Percentiles rank a stretch among this genome's conserved stretches.
These are phyloP conservation scores for Citrullus amarus DNA, from an alignment of 306 rosid genomes.

Conservation along the genomic window DNA sequence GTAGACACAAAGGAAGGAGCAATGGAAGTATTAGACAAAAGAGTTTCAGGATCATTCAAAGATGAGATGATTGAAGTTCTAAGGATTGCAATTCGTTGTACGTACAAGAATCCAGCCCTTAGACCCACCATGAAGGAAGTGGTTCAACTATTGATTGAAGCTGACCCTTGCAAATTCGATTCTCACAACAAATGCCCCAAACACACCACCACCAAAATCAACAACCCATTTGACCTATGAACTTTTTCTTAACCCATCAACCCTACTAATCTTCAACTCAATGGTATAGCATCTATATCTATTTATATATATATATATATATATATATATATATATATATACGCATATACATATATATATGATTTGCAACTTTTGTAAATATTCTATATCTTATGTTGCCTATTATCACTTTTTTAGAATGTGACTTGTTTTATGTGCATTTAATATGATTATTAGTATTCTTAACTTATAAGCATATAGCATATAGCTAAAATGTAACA, in stretches of 20 bases:
- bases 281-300: neutral
- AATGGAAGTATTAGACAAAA: conserved; percentile 58
- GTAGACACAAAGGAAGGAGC: conserved; percentile 83
- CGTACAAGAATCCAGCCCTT: conserved; percentile 66
- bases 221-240: neutral
- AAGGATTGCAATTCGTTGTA: conserved; percentile 70
- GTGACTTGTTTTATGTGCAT: neutral
- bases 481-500: neutral
- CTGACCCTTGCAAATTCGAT: conserved; percentile 43
- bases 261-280: neutral
- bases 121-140: conserved; percentile 96
- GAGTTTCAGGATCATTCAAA: conserved; percentile 29
- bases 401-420: neutral
- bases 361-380: neutral
- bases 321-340: neutral
- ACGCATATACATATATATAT: neutral
- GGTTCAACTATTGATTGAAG: conserved; percentile 59
- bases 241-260: neutral
- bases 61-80: conserved; percentile 71
- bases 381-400: neutral
- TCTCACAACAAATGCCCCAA: conserved; percentile 13
- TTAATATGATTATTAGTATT: neutral
- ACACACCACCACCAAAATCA: conserved; percentile 10
- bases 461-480: neutral
- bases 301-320: neutral